Percentiles rank a stretch among this genome's conserved stretches.
Conservation (phyloP, 164 flowering plant species). For the Paratinospora sagittata region DNA sequence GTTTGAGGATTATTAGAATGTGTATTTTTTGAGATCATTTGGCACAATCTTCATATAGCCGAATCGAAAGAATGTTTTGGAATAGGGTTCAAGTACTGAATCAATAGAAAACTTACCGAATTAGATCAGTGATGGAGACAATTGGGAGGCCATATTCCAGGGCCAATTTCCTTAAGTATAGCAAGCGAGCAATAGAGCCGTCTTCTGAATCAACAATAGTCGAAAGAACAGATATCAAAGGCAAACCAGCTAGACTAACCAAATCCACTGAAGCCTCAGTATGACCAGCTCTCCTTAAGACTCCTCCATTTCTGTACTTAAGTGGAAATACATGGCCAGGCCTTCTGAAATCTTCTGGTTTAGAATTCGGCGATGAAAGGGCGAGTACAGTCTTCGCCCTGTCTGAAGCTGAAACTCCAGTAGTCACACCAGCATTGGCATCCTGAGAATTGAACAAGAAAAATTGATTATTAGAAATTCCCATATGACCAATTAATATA, state of each 20-base stretch:
- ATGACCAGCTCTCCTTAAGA: constrained; percentile 77
- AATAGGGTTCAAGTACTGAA: too few relatives aligned
- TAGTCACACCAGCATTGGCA: constrained; percentile 65
- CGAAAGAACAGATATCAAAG: constrained; percentile 66
- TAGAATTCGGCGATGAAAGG: constrained; percentile 62
- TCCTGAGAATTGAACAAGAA: constrained; percentile 34
- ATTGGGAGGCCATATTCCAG: constrained; percentile 53
- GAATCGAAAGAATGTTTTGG: too few relatives aligned
- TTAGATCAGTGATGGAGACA: constrained; percentile 70
- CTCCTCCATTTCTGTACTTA: constrained; percentile 81
- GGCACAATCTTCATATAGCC: too few relatives aligned
- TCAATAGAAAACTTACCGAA: constrained; percentile 40
- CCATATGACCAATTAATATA: too few relatives aligned
- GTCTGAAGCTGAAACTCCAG: constrained; percentile 86
- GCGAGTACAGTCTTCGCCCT: constrained; percentile 75
- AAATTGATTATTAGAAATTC: background rate
- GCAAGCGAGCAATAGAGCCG: constrained; percentile 64
- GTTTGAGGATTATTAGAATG: too few relatives aligned
- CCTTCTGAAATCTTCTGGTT: constrained; percentile 64
- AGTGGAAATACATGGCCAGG: constrained; percentile 98
- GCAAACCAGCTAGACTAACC: constrained; percentile 59
- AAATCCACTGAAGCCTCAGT: constrained; percentile 95
- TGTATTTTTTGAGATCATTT: too few relatives aligned
- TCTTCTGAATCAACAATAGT: constrained; percentile 61
- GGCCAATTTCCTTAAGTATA: constrained; percentile 52